Evolutionary conservation across 768 basidiomycete genomes (phyloP).

Genomic region (Pilatotrama ljubarskyi): DNA sequence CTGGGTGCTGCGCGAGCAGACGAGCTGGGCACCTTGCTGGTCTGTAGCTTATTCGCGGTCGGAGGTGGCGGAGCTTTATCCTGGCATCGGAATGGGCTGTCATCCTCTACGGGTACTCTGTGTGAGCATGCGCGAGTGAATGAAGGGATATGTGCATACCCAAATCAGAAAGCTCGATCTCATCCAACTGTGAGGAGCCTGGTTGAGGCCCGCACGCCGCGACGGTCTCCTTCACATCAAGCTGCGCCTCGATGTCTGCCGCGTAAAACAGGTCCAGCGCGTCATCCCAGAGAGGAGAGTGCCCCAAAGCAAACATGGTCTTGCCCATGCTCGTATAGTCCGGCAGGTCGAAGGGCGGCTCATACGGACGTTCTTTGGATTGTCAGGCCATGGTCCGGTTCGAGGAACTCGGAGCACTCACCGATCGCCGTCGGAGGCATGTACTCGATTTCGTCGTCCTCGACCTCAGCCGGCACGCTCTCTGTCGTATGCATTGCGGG

Average conservation of each 20-base stretch:
- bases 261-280: slow-evolving; percentile 28
- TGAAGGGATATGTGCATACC: slow-evolving; percentile 1
- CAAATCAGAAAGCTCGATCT: slow-evolving; percentile 12
- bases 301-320: slow-evolving; percentile 38
- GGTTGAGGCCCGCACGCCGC: slow-evolving; percentile 8
- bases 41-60: background rate
- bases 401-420: slow-evolving; percentile 29
- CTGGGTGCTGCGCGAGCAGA: background rate
- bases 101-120: slow-evolving; percentile 3
- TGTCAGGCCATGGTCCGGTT: background rate
- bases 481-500: slow-evolving; percentile 29
- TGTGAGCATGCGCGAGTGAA: background rate
- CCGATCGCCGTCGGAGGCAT: slow-evolving; percentile 55
- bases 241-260: slow-evolving; percentile 17
- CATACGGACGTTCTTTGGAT: slow-evolving; percentile 42
- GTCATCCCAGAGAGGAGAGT: slow-evolving; percentile 38
- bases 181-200: background rate
- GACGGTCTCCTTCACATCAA: slow-evolving; percentile 18
- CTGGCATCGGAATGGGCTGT: slow-evolving; percentile 12
- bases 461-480: slow-evolving; percentile 28
- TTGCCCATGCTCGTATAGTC: slow-evolving; percentile 46
- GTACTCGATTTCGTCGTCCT: slow-evolving; percentile 52
- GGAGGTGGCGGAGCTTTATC: background rate
- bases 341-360: slow-evolving; percentile 50
- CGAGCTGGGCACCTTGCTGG: background rate